phyloP scores from a whole-genome alignment of 768 basidiomycete genomes.

The Tulasnella sp. region DNA sequence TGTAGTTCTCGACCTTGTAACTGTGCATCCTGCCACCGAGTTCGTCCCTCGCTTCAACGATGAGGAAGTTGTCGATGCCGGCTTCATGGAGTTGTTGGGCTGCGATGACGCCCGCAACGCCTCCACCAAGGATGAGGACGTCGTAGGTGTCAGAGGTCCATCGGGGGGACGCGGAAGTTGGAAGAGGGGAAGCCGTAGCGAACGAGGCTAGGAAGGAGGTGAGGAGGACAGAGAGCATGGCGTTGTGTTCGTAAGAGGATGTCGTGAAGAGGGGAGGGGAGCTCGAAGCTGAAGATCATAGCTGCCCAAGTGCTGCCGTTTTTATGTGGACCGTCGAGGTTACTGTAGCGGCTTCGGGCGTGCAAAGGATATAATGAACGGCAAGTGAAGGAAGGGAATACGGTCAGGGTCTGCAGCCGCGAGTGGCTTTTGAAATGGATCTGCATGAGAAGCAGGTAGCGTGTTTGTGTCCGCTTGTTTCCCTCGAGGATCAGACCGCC shows the following conservation, averaged over 20 bases:
- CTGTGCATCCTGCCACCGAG: slow-evolving; percentile 66
- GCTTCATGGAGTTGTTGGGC: slow-evolving; percentile 58
- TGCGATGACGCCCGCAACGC: slow-evolving; percentile 66
- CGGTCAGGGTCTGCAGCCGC: background rate
- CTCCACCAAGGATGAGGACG: slow-evolving; percentile 67
- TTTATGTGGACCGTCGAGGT: too few relatives aligned
- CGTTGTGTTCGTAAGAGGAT: background rate
- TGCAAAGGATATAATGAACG: background rate
- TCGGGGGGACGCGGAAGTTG: background rate
- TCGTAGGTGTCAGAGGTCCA: slow-evolving; percentile 13
- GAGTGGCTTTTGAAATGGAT: background rate
- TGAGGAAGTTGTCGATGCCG: slow-evolving; percentile 60
- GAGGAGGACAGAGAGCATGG: slow-evolving; percentile 2
- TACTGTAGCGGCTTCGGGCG: too few relatives aligned
- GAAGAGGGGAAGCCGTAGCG: background rate
- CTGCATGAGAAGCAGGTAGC: background rate
- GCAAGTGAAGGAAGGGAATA: background rate
- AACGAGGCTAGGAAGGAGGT: slow-evolving; percentile 13
- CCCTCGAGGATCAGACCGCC: background rate
- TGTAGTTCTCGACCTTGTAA: slow-evolving; percentile 51
- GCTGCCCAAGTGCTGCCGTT: too few relatives aligned
- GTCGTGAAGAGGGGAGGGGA: background rate
- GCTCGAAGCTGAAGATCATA: background rate
- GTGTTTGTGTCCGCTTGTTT: background rate
- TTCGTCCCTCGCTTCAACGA: slow-evolving; percentile 62